Percentiles rank a stretch among this genome's conserved stretches.
These are phyloP conservation scores for Fusarium torreyae DNA, from an alignment of 2,329 filamentous ascomycete species.

Conservation along the genomic window DNA sequence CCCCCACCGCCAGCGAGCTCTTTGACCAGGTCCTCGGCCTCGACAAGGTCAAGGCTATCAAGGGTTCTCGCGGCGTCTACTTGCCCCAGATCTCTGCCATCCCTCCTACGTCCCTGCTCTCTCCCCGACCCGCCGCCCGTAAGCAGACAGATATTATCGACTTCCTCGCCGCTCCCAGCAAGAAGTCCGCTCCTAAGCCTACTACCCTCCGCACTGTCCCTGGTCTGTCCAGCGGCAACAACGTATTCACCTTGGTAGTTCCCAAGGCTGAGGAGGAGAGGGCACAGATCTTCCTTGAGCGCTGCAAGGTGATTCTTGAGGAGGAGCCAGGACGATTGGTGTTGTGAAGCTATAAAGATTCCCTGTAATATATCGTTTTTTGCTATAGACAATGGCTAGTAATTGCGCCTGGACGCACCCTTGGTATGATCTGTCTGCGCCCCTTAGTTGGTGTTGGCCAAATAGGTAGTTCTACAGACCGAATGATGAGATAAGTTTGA, in stretches of 20 bases:
- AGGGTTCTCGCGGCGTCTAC: conserved; percentile 74
- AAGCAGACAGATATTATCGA: conserved; percentile 82
- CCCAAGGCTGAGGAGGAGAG: conserved; percentile 85
- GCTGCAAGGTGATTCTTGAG: conserved; percentile 87
- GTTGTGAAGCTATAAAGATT: conserved; percentile 60
- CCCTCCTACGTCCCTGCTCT: conserved; percentile 59
- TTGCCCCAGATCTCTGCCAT: conserved; percentile 78
- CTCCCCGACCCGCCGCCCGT: conserved; percentile 51
- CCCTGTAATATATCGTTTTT: conserved; percentile 53
- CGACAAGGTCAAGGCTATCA: conserved; percentile 61
- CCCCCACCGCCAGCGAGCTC: conserved; percentile 82
- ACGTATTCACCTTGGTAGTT: conserved; percentile 87
- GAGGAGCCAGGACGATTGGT: conserved; percentile 83
- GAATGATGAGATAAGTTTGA: conserved; percentile 33
- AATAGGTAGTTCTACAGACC: conserved; percentile 25
- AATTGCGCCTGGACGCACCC: conserved; percentile 39
- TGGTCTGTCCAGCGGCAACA: conserved; percentile 71
- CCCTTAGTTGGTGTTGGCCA: conserved; percentile 27
- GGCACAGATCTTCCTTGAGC: conserved; percentile 85
- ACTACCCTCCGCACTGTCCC: conserved; percentile 56
- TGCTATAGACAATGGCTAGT: conserved; percentile 49
- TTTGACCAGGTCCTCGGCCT: conserved; percentile 91
- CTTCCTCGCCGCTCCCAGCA: conserved; percentile 70
- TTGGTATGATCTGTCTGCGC: conserved; percentile 34
- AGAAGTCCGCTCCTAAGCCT: conserved; percentile 49